Evolutionary conservation across 2,329 filamentous ascomycete genomes (phyloP).

Genomic region (Epichloe scottii): DNA sequence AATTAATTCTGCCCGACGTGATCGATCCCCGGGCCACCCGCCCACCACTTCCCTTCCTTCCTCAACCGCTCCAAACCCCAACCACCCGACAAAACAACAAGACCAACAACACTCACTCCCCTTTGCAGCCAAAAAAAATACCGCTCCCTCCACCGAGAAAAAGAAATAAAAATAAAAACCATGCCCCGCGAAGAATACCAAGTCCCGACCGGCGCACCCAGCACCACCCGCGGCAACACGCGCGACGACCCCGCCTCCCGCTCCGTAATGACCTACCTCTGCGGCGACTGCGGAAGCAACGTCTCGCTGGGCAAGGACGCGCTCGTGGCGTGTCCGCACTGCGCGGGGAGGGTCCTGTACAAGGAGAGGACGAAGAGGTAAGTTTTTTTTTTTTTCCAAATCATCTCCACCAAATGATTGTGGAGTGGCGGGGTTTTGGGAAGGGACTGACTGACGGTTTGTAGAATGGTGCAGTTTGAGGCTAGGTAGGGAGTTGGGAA

Average conservation of each 20-base stretch:
- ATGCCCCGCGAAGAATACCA: conserved; percentile 71
- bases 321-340: conserved; percentile 40
- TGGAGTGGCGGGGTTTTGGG: too few relatives aligned
- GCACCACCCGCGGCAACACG: conserved; percentile 27
- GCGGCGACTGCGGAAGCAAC: conserved; percentile 31
- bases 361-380: conserved; percentile 97
- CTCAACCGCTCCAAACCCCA: too few relatives aligned
- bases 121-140: too few relatives aligned
- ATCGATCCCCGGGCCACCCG: too few relatives aligned
- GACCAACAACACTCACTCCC: too few relatives aligned
- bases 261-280: conserved; percentile 27
- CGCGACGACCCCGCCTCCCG: conserved; percentile 26
- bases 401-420: too few relatives aligned
- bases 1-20: too few relatives aligned
- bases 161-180: too few relatives aligned
- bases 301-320: conserved; percentile 32
- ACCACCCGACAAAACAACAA: too few relatives aligned
- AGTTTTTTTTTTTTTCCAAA: conserved; percentile 20
- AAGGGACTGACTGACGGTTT: not conserved
- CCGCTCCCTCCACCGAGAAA: too few relatives aligned
- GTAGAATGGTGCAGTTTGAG: conserved; percentile 96
- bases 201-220: conserved; percentile 44
- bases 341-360: conserved; percentile 89
- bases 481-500: conserved; percentile 46
- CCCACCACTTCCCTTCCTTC: too few relatives aligned